phyloP scores from a whole-genome alignment of 257 asterid species.

The Verbascum thapsus region DNA sequence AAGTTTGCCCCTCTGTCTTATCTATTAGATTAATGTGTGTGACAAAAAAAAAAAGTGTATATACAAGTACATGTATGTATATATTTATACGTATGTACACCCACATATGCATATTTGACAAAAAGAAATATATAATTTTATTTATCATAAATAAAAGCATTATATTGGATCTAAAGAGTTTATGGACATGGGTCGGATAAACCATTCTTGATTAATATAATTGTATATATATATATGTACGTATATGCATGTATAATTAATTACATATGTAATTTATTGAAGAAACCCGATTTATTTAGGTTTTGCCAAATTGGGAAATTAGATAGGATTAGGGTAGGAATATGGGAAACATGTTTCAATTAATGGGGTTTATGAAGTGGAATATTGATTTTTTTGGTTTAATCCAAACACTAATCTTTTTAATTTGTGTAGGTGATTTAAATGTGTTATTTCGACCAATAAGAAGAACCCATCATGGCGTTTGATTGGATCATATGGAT shows the following conservation, averaged over 20 bases:
- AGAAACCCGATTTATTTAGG: constrained; percentile 20
- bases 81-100: too few relatives aligned
- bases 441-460: background rate
- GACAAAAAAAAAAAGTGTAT: too few relatives aligned
- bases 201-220: too few relatives aligned
- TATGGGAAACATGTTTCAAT: too few relatives aligned
- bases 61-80: background rate
- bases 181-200: too few relatives aligned
- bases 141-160: too few relatives aligned
- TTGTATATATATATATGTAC: too few relatives aligned
- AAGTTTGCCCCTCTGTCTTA: constrained; percentile 36
- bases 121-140: too few relatives aligned
- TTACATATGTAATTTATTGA: background rate
- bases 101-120: too few relatives aligned
- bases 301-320: constrained; percentile 48
- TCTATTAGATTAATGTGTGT: background rate
- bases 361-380: too few relatives aligned
- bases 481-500: constrained; percentile 19
- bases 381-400: constrained; percentile 17
- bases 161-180: too few relatives aligned
- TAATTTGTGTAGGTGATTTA: background rate
- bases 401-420: constrained; percentile 25
- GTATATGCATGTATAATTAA: too few relatives aligned
- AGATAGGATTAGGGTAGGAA: constrained; percentile 18
- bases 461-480: background rate